phyloP scores from a whole-genome alignment of 805 yeast genomes.

The Myxozyma neglecta region DNA sequence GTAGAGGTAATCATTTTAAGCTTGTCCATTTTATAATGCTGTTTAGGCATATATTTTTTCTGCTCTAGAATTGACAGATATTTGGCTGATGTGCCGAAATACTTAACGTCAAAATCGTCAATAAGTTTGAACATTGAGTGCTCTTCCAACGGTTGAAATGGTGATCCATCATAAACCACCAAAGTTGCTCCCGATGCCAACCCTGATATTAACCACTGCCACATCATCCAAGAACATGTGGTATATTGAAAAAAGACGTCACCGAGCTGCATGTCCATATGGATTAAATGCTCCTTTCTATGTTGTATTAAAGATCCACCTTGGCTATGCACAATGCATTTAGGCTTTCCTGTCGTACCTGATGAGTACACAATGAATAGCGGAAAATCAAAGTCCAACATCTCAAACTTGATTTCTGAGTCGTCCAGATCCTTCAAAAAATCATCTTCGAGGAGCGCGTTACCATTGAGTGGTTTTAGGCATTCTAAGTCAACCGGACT shows the following conservation, averaged over 20 bases:
- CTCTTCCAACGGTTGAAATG: constrained; percentile 32
- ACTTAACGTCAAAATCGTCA: constrained; percentile 32
- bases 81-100: constrained; percentile 35
- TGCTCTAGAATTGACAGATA: constrained; percentile 33
- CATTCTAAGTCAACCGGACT: constrained; percentile 11
- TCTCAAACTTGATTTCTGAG: constrained; percentile 26
- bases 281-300: constrained; percentile 33
- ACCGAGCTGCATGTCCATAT: constrained; percentile 29
- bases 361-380: constrained; percentile 34
- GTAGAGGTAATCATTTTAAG: constrained; percentile 32
- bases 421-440: constrained; percentile 9
- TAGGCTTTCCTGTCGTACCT: constrained; percentile 35
- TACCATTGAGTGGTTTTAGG: constrained; percentile 14
- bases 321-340: constrained; percentile 35
- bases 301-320: constrained; percentile 34
- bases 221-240: constrained; percentile 37
- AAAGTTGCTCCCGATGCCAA: constrained; percentile 34
- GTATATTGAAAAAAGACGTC: constrained; percentile 35
- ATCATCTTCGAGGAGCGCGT: not conserved
- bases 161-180: constrained; percentile 35
- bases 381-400: constrained; percentile 33
- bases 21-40: constrained; percentile 5
- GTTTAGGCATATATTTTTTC: constrained; percentile 15
- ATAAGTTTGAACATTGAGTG: constrained; percentile 30
- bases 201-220: constrained; percentile 36